Percentiles rank a stretch among this genome's conserved stretches.
phyloP scores from a whole-genome alignment of 1,284 basidiomycete genomes.

The Leccinum pachyderme region DNA sequence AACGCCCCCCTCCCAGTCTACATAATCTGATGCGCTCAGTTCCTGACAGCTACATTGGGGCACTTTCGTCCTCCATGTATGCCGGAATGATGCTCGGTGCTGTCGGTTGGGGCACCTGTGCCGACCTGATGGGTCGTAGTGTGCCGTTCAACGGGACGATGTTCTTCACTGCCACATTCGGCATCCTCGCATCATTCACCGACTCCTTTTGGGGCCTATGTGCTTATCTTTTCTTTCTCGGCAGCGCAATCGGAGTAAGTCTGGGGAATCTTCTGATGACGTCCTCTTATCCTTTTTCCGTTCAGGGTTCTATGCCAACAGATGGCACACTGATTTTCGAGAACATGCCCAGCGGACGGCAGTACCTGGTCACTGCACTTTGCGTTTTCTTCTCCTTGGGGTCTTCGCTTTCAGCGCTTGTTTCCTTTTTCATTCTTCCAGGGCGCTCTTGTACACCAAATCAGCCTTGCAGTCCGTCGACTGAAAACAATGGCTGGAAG shows the following conservation, averaged over 20 bases:
- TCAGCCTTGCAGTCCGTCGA: conserved; percentile 58
- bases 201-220: background rate
- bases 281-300: background rate
- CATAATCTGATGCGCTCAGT: background rate
- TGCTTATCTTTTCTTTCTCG: conserved; percentile 51
- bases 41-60: background rate
- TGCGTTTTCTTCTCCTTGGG: conserved; percentile 95
- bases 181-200: background rate
- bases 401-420: conserved; percentile 78
- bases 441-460: conserved; percentile 63
- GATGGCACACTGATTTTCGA: conserved; percentile 94
- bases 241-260: conserved; percentile 83
- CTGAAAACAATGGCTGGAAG: conserved; percentile 84
- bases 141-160: background rate
- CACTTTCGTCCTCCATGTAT: background rate
- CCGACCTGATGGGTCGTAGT: background rate
- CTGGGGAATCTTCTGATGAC: background rate
- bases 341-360: conserved; percentile 89
- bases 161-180: background rate
- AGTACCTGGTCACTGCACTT: conserved; percentile 90
- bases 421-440: conserved; percentile 79
- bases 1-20: background rate
- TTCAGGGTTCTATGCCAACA: conserved; percentile 90
- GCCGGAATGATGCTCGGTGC: background rate
- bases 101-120: background rate